Evolutionary conservation across 257 asterid species (phyloP).

Genomic region (Paraleonurus japonicus): DNA sequence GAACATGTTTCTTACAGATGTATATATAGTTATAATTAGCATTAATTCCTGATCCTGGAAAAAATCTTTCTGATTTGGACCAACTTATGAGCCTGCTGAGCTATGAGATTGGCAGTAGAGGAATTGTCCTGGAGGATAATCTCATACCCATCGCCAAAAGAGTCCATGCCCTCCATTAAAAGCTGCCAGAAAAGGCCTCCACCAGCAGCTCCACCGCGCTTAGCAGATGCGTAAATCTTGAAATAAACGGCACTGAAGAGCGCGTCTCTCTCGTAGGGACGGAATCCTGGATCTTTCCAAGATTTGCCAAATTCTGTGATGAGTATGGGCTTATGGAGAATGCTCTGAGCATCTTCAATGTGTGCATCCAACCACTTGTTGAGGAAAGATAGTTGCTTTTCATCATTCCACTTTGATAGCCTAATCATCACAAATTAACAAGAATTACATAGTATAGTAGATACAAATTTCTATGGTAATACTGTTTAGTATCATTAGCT

Average conservation of each 20-base stretch:
- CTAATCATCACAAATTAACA: slow-evolving; percentile 28
- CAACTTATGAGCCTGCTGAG: slow-evolving; percentile 62
- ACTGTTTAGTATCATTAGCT: too few species aligned
- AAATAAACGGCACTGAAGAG: slow-evolving; percentile 57
- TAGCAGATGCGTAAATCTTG: slow-evolving; percentile 74
- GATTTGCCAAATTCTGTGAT: slow-evolving; percentile 83
- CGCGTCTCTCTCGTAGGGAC: slow-evolving; percentile 51
- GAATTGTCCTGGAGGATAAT: slow-evolving; percentile 54
- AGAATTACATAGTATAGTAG: not conserved
- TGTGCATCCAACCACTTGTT: slow-evolving; percentile 70
- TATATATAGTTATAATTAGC: not conserved
- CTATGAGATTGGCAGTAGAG: slow-evolving; percentile 62
- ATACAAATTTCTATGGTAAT: too few species aligned
- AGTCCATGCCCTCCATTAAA: slow-evolving; percentile 60
- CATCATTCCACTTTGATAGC: slow-evolving; percentile 54
- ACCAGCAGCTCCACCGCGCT: slow-evolving; percentile 71
- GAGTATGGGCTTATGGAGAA: slow-evolving; percentile 72
- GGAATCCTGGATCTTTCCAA: slow-evolving; percentile 57
- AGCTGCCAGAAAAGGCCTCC: slow-evolving; percentile 98
- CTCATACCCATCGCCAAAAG: slow-evolving; percentile 74
- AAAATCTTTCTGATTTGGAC: slow-evolving; percentile 50
- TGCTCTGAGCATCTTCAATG: slow-evolving; percentile 62
- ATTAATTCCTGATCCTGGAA: slow-evolving; percentile 47
- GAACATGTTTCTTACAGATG: not conserved
- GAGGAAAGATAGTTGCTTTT: slow-evolving; percentile 52